Evolutionary conservation across 495 filamentous ascomycete genomes (phyloP).

Genomic region (Immersiella caudata): DNA sequence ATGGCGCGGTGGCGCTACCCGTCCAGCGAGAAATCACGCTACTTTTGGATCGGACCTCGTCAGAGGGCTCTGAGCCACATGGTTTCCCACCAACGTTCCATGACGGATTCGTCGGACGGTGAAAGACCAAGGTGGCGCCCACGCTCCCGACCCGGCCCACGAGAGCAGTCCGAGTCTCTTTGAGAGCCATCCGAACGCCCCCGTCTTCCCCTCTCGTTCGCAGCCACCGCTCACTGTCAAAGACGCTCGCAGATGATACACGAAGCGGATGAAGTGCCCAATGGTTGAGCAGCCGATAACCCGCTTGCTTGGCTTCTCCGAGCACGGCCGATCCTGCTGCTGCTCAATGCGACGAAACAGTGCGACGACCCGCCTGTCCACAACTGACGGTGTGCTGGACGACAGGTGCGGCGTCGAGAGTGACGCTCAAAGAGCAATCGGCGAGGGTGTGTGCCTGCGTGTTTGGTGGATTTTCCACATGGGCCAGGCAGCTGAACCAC

Average conservation of each 20-base stretch:
- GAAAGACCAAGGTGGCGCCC: slow-evolving; percentile 1
- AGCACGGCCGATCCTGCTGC: slow-evolving; percentile 21
- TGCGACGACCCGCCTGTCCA: slow-evolving; percentile 21
- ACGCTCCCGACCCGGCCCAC: neutral
- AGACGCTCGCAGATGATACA: slow-evolving; percentile 9
- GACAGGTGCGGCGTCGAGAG: neutral
- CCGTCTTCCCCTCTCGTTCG: neutral
- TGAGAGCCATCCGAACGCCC: neutral
- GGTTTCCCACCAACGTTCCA: slow-evolving; percentile 4
- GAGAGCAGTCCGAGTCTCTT: neutral
- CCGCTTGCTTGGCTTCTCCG: slow-evolving; percentile 1
- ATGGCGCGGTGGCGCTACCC: neutral
- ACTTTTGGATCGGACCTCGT: neutral
- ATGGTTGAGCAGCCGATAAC: slow-evolving; percentile 2
- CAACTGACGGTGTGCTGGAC: slow-evolving; percentile 1
- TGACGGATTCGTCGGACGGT: neutral
- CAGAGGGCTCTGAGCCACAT: slow-evolving; percentile 12
- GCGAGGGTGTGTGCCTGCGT: neutral
- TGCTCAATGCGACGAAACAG: slow-evolving; percentile 22
- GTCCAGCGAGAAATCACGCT: slow-evolving; percentile 1
- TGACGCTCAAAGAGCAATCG: neutral
- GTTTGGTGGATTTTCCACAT: neutral
- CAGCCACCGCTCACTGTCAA: neutral
- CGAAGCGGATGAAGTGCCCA: slow-evolving; percentile 5
- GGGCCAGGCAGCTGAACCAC: neutral